phyloP scores from a whole-genome alignment of 805 yeast species.

The Pichia nakasei region DNA sequence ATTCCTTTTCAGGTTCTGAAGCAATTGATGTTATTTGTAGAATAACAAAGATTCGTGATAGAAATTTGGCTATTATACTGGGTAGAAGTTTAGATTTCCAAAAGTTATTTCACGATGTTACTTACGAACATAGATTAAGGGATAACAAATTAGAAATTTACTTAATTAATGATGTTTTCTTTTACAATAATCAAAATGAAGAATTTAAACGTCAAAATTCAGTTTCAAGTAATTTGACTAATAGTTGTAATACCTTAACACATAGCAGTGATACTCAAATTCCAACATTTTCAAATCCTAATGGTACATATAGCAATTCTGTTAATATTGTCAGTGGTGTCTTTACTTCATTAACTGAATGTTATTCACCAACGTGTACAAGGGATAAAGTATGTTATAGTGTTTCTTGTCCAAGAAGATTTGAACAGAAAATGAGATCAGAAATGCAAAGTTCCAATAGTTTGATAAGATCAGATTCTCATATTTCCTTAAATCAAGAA shows the following conservation, averaged over 20 bases:
- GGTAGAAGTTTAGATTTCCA: slow-evolving; percentile 95
- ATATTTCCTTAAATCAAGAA: slow-evolving; percentile 62
- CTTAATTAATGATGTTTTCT: slow-evolving; percentile 57
- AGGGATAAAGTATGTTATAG: slow-evolving; percentile 83
- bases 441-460: slow-evolving; percentile 76
- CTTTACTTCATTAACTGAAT: slow-evolving; percentile 83
- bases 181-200: slow-evolving; percentile 15
- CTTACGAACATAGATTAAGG: slow-evolving; percentile 86
- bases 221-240: slow-evolving; percentile 17
- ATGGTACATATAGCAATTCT: slow-evolving; percentile 1
- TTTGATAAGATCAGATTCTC: slow-evolving; percentile 63
- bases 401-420: slow-evolving; percentile 90
- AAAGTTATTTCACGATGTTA: slow-evolving; percentile 88
- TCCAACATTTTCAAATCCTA: background rate
- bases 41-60: slow-evolving; percentile 80
- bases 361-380: slow-evolving; percentile 96
- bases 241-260: slow-evolving; percentile 2
- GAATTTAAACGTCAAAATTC: slow-evolving; percentile 22
- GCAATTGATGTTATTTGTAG: slow-evolving; percentile 88
- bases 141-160: slow-evolving; percentile 85
- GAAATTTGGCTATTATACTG: slow-evolving; percentile 78
- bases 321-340: slow-evolving; percentile 66
- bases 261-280: background rate
- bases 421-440: slow-evolving; percentile 91
- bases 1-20: slow-evolving; percentile 87